Evolutionary conservation across 768 basidiomycete genomes (phyloP), one percentile per base, ranked within the genome.

Genomic region (Mycena alexandri): DNA sequence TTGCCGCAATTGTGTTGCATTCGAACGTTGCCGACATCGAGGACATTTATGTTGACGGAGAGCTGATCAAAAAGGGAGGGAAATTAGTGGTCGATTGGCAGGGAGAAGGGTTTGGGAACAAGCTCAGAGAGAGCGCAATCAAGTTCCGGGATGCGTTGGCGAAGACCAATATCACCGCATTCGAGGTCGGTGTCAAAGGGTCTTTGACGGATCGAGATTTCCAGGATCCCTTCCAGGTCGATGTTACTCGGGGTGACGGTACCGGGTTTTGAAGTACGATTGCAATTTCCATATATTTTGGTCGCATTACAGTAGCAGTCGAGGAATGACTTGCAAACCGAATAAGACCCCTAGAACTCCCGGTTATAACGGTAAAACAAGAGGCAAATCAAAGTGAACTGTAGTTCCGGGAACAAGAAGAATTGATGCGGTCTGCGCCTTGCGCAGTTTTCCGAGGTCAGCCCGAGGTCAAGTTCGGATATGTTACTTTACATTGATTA

Each of bases 21-120:
- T 52, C 64, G 8, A 58, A 65, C 29, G 64, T 65, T 19, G 64
- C 56, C 33, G 58, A 65, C 64, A 60, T 65, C 48, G 56, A 65
- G 51, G 57, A 58, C 33, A 19, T 65, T 53, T 65, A 59, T 34
- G 56, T 65, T 1, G 50, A 44, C 43, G 64, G 64, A n/a, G 2
- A 59, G 50, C 34, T 58, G 50, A 51, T 53, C 3, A 66, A 66
- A 34, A 59, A 34, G 29, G 51, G 44, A 14, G 50, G 65, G 43
- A 66, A 66, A 34, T n/a, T 66, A 34, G 52, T 60, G 6, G 42
- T 54, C 46, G 65, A 66, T 51, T 65, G 63, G 63, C 22, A 65
- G 56, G 46, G 56, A 22, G 24, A 42, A 25, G 63, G 63, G 10
- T 65, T 57, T 58, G 63, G 34, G 7, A 41, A 65, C 17, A 65